Evolutionary conservation across 1,284 basidiomycete species (phyloP).

Genomic region (Erythrobasidium hasegawianum): DNA sequence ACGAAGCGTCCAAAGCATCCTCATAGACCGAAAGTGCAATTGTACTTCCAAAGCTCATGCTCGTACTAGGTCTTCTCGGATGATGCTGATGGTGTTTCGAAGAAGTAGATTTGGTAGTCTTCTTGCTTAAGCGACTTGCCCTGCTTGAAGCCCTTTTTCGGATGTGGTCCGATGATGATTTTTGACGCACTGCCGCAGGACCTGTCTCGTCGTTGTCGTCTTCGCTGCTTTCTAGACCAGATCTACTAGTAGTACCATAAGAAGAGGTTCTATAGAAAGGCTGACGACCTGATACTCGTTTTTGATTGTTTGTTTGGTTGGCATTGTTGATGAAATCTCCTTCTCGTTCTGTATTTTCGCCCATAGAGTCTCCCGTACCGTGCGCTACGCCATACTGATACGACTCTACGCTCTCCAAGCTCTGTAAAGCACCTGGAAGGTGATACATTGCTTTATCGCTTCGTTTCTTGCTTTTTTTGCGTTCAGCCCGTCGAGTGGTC

Average conservation of each 20-base stretch:
- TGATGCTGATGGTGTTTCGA: neutral
- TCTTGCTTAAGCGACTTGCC: neutral
- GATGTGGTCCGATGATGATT: neutral
- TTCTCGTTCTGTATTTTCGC: neutral
- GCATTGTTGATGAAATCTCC: neutral
- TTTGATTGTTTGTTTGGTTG: neutral
- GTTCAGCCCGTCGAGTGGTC: neutral
- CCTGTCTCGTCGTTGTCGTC: neutral
- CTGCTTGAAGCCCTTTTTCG: constrained; percentile 1
- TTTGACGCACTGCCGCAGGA: neutral
- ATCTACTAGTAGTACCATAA: neutral
- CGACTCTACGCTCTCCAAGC: neutral
- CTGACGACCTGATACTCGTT: neutral
- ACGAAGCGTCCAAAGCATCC: constrained; percentile 16
- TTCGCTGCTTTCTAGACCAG: neutral
- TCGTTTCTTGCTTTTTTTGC: neutral
- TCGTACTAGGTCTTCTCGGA: constrained; percentile 13
- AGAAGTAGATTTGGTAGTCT: neutral
- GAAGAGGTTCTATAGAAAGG: too few species aligned
- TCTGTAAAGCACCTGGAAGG: neutral
- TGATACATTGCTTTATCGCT: neutral
- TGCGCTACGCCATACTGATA: neutral
- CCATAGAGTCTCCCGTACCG: neutral
- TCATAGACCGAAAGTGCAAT: constrained; percentile 14
- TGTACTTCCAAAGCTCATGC: neutral